Base-by-base conservation (phyloP, 116 monocot species). In the Zostera marina region DNA sequence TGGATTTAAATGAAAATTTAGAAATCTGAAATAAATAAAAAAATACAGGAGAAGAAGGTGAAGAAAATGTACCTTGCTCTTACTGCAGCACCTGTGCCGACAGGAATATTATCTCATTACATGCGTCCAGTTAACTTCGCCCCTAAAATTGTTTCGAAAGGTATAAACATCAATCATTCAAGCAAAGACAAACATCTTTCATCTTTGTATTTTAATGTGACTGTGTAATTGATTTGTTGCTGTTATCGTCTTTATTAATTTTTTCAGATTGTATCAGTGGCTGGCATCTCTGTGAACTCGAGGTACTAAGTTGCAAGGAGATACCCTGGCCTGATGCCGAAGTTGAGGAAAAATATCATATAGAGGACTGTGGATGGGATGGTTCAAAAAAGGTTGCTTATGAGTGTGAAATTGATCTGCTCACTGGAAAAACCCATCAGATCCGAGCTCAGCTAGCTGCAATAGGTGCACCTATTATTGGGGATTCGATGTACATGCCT, bases 391-490 rank as follows among this genome's bases (percentile, higher is more conserved):
- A 75, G 16, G 60, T 68, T 47, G 94, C 94, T 5, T 96, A 85
- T 70, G 94, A 96, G 53, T 96, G 94, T 53, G 79, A 74, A 72
- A 80, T 96, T 60, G 82, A 88, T 53, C 76, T 96, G 20, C 66
- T 96, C 67, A 96, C 94, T 24, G 94, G 94, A 51, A 96, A 88
- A 78, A 96, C 94, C 63, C 94, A 96, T 78, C 94, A 96, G 94
- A 58, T 96, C 40, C 66, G 96, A 67, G 96, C 96, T 41, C 96
- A 96, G 44, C 62, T 96, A 26, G 89, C 82, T 52, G 79, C 88
- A 4, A 74, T 85, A 22, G 96, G 96, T 53, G 66, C 89, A 8
- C 96, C 96, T 3, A 63, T 96, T 38, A 56, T 88, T n/a, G 96
- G 88, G n/a, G 96, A 96, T 65, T 77, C 85, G 4, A 85, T 85